Evolutionary conservation across 192 early-diverging fungal genomes (phyloP).

Genomic region (Dissophora ornata): DNA sequence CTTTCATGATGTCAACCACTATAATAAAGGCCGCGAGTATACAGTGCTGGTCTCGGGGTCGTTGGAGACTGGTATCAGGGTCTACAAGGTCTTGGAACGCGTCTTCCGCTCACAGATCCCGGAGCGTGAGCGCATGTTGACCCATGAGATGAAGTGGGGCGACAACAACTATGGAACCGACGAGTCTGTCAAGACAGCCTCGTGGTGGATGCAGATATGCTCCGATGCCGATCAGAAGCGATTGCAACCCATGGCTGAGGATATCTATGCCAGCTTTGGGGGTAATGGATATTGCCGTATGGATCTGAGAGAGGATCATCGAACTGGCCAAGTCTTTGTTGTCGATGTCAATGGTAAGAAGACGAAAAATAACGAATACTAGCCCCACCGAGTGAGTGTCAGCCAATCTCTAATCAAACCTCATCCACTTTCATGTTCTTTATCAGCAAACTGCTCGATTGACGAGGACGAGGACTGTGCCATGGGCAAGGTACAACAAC

Average conservation of each 20-base stretch:
- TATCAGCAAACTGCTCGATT: too few relatives aligned
- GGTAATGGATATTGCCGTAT: constrained; percentile 51
- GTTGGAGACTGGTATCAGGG: too few relatives aligned
- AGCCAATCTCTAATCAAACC: too few relatives aligned
- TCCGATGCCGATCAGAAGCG: constrained; percentile 25
- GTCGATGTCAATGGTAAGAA: constrained; percentile 48
- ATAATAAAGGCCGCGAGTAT: too few relatives aligned
- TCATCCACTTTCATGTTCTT: too few relatives aligned
- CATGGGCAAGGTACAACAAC: too few relatives aligned
- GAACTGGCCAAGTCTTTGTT: constrained; percentile 30
- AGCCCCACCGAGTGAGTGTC: too few relatives aligned
- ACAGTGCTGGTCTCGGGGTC: too few relatives aligned
- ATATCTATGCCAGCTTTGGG: constrained; percentile 35
- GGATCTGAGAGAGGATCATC: constrained; percentile 48
- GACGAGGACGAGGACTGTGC: too few relatives aligned
- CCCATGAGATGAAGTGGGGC: constrained; percentile 48
- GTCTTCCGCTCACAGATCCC: constrained; percentile 35
- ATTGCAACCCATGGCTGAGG: constrained; percentile 8
- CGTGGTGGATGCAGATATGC: constrained; percentile 51
- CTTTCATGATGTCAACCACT: too few relatives aligned
- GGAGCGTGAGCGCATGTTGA: constrained; percentile 38
- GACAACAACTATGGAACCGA: constrained; percentile 38
- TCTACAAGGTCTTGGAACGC: constrained; percentile 36
- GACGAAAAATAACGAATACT: too few relatives aligned
- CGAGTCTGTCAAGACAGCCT: constrained; percentile 24